A percentile compares a stretch with the other conserved stretches of the same genome.
These are phyloP conservation scores for Stachybotrys echinatus DNA, from an alignment of 2,329 filamentous ascomycete species.

Conservation along the genomic window DNA sequence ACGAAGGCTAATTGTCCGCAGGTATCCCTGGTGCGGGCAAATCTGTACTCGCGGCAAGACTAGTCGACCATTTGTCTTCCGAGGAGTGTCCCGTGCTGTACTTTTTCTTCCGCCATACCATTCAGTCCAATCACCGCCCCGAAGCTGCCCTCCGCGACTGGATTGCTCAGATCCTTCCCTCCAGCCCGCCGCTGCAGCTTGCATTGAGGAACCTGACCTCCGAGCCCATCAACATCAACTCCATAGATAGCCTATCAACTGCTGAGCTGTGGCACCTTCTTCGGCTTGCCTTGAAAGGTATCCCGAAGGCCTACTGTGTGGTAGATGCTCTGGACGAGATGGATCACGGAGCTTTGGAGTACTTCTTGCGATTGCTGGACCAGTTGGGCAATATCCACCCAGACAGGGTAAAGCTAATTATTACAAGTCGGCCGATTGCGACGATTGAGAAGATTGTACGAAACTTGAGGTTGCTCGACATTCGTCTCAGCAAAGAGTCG, in stretches of 20 bases:
- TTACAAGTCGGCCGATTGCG: constrained; percentile 32
- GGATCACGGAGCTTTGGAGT: constrained; percentile 22
- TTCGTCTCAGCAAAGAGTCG: constrained; percentile 25
- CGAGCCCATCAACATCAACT: neutral
- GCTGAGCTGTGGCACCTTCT: constrained; percentile 22
- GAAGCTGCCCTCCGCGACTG: constrained; percentile 22
- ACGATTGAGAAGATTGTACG: constrained; percentile 20
- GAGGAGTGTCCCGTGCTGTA: constrained; percentile 19
- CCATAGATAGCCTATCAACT: constrained; percentile 4
- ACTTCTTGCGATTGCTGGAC: constrained; percentile 23
- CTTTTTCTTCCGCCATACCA: constrained; percentile 32
- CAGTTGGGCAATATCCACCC: constrained; percentile 23
- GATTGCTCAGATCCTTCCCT: constrained; percentile 22
- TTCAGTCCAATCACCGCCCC: constrained; percentile 24
- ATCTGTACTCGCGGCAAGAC: constrained; percentile 21
- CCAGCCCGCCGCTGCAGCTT: constrained; percentile 20
- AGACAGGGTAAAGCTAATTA: constrained; percentile 27
- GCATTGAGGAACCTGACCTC: constrained; percentile 10
- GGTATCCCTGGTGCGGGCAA: constrained; percentile 31
- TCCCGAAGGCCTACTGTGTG: constrained; percentile 26
- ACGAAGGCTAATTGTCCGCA: constrained; percentile 20
- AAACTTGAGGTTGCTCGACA: constrained; percentile 12
- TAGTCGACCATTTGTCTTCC: constrained; percentile 9
- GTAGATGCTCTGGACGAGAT: constrained; percentile 40
- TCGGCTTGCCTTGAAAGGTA: constrained; percentile 7